These are phyloP conservation scores for Silene latifolia DNA, from an alignment of 148 eudicot species.

Conservation along the genomic window DNA sequence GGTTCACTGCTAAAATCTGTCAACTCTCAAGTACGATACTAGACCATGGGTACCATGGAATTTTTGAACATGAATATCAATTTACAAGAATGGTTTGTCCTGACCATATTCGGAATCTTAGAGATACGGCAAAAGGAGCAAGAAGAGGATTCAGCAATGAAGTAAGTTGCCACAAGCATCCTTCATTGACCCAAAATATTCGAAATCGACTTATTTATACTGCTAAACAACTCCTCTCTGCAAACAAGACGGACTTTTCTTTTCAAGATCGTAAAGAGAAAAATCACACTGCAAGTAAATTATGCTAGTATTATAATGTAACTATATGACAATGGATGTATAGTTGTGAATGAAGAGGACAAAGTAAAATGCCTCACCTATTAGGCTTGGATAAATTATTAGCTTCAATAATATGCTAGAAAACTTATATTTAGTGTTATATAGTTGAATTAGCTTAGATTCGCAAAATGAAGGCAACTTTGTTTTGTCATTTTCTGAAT, in stretches of 20 bases:
- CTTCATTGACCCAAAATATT: constrained; percentile 75
- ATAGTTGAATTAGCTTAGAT: too few relatives aligned
- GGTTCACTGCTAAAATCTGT: neutral
- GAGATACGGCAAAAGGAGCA: neutral
- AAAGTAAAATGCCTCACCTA: constrained; percentile 41
- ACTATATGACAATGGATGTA: neutral
- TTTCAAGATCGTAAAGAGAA: neutral
- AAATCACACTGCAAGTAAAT: neutral
- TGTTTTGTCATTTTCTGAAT: too few relatives aligned
- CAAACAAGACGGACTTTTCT: neutral
- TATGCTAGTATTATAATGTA: neutral
- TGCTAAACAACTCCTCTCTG: constrained; percentile 66
- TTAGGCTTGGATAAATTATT: too few relatives aligned
- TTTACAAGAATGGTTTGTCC: constrained; percentile 5
- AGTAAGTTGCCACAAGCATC: neutral
- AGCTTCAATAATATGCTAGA: too few relatives aligned
- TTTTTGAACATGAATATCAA: neutral
- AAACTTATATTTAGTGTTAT: too few relatives aligned
- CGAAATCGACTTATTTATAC: constrained; percentile 57
- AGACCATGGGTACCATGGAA: neutral
- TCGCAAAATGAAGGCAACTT: too few relatives aligned
- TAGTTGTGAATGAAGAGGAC: neutral
- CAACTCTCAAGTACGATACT: neutral
- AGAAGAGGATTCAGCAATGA: neutral
- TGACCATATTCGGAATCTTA: neutral